phyloP scores from a whole-genome alignment of 768 basidiomycete species.

The Aureoboletus auriporus region DNA sequence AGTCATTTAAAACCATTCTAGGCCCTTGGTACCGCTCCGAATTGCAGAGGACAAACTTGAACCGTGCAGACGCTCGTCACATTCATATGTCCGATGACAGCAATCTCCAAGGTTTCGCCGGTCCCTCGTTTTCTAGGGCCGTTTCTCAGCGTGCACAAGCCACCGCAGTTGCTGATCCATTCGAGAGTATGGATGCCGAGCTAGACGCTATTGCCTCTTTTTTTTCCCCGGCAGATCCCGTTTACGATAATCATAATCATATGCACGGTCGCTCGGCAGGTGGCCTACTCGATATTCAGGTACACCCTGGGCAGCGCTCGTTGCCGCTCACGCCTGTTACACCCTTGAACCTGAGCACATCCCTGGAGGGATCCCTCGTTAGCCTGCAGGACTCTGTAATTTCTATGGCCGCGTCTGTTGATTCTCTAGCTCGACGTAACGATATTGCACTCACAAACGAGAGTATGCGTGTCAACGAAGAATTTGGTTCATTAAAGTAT shows the following conservation, averaged over 20 bases:
- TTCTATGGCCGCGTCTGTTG: slow-evolving; percentile 54
- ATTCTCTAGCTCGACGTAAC: slow-evolving; percentile 56
- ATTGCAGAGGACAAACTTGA: slow-evolving; percentile 18
- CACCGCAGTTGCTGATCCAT: slow-evolving; percentile 13
- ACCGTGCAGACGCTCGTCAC: slow-evolving; percentile 9
- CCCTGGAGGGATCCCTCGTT: slow-evolving; percentile 57
- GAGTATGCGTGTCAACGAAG: slow-evolving; percentile 66
- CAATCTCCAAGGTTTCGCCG: slow-evolving; percentile 10
- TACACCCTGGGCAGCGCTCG: slow-evolving; percentile 21
- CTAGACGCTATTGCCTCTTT: slow-evolving; percentile 22
- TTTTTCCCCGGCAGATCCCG: slow-evolving; percentile 26
- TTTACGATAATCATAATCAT: slow-evolving; percentile 14
- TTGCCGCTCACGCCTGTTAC: slow-evolving; percentile 41
- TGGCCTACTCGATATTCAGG: slow-evolving; percentile 18
- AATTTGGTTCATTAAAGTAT: slow-evolving; percentile 64
- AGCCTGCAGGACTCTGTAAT: slow-evolving; percentile 59
- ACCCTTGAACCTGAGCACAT: slow-evolving; percentile 58
- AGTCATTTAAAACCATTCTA: slow-evolving; percentile 49
- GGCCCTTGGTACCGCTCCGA: slow-evolving; percentile 60
- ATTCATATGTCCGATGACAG: slow-evolving; percentile 10
- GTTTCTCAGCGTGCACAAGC: slow-evolving; percentile 10
- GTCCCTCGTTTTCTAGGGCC: slow-evolving; percentile 16
- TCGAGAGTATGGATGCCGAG: slow-evolving; percentile 19
- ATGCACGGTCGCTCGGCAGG: slow-evolving; percentile 12
- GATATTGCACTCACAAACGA: slow-evolving; percentile 71